Evolutionary conservation across 495 filamentous ascomycete genomes (phyloP).

Genomic region (Neurospora sp.): DNA sequence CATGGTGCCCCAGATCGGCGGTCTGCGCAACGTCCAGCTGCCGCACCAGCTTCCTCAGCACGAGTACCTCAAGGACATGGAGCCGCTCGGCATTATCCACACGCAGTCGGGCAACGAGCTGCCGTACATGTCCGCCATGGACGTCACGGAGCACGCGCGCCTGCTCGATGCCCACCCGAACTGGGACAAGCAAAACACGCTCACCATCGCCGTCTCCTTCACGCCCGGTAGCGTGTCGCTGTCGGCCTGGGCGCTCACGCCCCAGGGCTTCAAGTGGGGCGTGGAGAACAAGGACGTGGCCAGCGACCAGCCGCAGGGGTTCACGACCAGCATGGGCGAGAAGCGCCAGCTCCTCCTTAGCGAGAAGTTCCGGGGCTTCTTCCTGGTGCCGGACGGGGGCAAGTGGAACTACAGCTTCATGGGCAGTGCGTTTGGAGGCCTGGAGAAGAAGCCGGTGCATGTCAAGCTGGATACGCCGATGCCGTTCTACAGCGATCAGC

Average conservation of each 20-base stretch:
- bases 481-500: slow-evolving; percentile 86
- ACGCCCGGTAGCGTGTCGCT: slow-evolving; percentile 97
- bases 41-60: slow-evolving; percentile 90
- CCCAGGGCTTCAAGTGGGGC: slow-evolving; percentile 92
- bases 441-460: slow-evolving; percentile 83
- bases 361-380: slow-evolving; percentile 88
- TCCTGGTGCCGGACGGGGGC: slow-evolving; percentile 84
- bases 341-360: slow-evolving; percentile 90
- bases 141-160: slow-evolving; percentile 87
- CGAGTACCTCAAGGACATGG: slow-evolving; percentile 77
- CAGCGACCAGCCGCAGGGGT: slow-evolving; percentile 88
- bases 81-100: slow-evolving; percentile 92
- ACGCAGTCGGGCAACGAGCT: slow-evolving; percentile 91
- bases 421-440: slow-evolving; percentile 71
- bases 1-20: slow-evolving; percentile 95
- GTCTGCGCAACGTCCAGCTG: slow-evolving; percentile 81
- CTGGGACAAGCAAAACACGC: slow-evolving; percentile 86
- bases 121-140: slow-evolving; percentile 87
- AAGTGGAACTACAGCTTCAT: slow-evolving; percentile 99
- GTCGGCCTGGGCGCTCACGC: slow-evolving; percentile 84
- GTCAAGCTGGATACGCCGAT: slow-evolving; percentile 90
- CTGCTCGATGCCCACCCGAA: slow-evolving; percentile 72
- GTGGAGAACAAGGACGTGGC: slow-evolving; percentile 87
- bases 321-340: slow-evolving; percentile 84
- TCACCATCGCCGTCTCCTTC: slow-evolving; percentile 95